Evolutionary conservation across 148 eudicot species (phyloP).

Genomic region (Pouteria glomerata): DNA sequence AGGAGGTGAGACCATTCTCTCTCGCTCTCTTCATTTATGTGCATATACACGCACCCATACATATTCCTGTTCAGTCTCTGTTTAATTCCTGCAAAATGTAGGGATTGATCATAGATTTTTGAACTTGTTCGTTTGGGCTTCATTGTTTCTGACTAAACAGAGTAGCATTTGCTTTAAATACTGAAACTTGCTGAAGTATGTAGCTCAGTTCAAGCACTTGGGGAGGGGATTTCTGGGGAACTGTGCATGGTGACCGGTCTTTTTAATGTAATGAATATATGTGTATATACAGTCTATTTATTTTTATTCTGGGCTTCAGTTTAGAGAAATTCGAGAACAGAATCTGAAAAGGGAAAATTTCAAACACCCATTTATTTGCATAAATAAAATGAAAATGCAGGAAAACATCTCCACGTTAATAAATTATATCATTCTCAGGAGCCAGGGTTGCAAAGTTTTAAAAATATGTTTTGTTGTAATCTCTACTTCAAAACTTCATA

Average conservation of each 20-base stretch:
- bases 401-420: neutral
- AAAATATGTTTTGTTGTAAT: no score
- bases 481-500: neutral
- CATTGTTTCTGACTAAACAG: no score
- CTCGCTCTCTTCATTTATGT: neutral
- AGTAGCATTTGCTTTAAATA: neutral
- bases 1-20: conserved; percentile 47
- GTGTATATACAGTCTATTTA: no score
- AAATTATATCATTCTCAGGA: no score
- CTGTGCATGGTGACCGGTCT: neutral
- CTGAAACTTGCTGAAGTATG: neutral
- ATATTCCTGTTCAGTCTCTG: neutral
- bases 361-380: neutral
- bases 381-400: neutral
- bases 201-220: neutral
- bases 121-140: neutral
- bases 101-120: neutral
- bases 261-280: neutral
- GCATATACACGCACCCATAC: neutral
- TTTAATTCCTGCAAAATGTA: neutral
- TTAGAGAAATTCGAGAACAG: neutral
- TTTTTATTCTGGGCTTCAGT: no score
- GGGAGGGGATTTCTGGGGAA: neutral
- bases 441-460: neutral
- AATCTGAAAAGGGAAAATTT: neutral